These are phyloP conservation scores for Lachnellula suecica DNA, from an alignment of 2,329 filamentous ascomycete species.

Conservation along the genomic window DNA sequence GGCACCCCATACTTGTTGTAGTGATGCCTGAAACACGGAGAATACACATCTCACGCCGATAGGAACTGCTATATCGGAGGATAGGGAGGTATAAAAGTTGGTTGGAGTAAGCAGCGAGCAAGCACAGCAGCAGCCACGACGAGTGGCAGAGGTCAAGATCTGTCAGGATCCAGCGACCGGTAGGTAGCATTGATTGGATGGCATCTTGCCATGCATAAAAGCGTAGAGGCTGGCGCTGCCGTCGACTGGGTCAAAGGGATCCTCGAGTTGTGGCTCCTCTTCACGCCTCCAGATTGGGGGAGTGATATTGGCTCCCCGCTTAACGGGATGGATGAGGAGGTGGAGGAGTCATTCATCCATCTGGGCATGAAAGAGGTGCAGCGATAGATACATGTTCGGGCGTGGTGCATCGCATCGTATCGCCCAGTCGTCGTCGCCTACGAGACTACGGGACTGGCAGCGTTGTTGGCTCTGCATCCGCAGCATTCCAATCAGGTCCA, in stretches of 20 bases:
- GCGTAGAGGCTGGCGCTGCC: slow-evolving; percentile 10
- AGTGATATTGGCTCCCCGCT: slow-evolving; percentile 8
- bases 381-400: slow-evolving; percentile 8
- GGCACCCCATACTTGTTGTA: neutral
- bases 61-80: slow-evolving; percentile 16
- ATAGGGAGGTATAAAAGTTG: slow-evolving; percentile 13
- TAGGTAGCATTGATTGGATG: neutral
- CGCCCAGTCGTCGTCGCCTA: slow-evolving; percentile 12
- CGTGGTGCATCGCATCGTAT: slow-evolving; percentile 6
- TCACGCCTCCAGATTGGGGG: neutral
- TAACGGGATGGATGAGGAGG: neutral
- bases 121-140: slow-evolving; percentile 6
- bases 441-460: slow-evolving; percentile 10
- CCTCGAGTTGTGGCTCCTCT: slow-evolving; percentile 4
- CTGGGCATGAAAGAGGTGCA: slow-evolving; percentile 3
- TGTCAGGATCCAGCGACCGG: neutral
- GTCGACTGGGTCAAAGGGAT: neutral
- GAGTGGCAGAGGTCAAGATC: slow-evolving; percentile 1
- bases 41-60: neutral
- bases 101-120: too few species aligned
- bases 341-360: slow-evolving; percentile 12
- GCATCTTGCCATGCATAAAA: slow-evolving; percentile 18
- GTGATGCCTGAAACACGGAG: slow-evolving; percentile 10
- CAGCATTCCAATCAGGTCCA: slow-evolving; percentile 8
- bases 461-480: slow-evolving; percentile 14